Percentiles rank a stretch among this genome's conserved stretches.
These are phyloP conservation scores for Kockovaella imperatae DNA, from an alignment of 768 basidiomycete genomes.

Conservation along the genomic window DNA sequence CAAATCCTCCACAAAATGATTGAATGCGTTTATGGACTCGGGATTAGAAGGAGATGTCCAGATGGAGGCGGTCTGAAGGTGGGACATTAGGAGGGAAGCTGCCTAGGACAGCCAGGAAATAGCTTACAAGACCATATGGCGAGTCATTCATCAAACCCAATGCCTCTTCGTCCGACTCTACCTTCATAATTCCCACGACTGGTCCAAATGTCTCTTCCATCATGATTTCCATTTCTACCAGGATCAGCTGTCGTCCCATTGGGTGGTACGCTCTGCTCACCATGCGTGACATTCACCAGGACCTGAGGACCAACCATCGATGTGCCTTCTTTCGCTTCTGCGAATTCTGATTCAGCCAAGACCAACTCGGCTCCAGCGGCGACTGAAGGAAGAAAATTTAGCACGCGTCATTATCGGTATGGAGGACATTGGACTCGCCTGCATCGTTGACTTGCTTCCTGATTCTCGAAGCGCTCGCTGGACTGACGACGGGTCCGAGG, in stretches of 20 bases:
- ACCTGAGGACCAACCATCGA: slow-evolving; percentile 88
- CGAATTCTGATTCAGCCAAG: slow-evolving; percentile 60
- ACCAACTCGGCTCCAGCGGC: slow-evolving; percentile 69
- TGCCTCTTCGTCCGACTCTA: slow-evolving; percentile 72
- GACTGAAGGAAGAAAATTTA: slow-evolving; percentile 47
- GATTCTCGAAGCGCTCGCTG: slow-evolving; percentile 76
- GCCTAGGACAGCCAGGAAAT: not conserved
- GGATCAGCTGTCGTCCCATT: not conserved
- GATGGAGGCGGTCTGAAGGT: slow-evolving; percentile 64
- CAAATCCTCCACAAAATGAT: slow-evolving; percentile 60
- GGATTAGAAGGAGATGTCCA: slow-evolving; percentile 71
- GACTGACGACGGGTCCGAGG: slow-evolving; percentile 85
- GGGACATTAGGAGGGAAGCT: not conserved
- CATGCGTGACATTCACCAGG: slow-evolving; percentile 76
- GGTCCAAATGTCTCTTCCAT: slow-evolving; percentile 83
- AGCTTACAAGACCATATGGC: slow-evolving; percentile 63
- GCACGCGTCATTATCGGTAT: not conserved
- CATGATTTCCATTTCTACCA: slow-evolving; percentile 83
- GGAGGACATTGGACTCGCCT: slow-evolving; percentile 49
- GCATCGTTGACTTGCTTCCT: slow-evolving; percentile 81
- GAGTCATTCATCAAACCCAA: slow-evolving; percentile 92
- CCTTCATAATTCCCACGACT: slow-evolving; percentile 86
- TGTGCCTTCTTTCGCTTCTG: slow-evolving; percentile 60
- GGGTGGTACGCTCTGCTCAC: slow-evolving; percentile 50
- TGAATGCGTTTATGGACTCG: slow-evolving; percentile 62